Evolutionary conservation across 1,284 basidiomycete species (phyloP).

Genomic region (Cutaneotrichosporon sp.): DNA sequence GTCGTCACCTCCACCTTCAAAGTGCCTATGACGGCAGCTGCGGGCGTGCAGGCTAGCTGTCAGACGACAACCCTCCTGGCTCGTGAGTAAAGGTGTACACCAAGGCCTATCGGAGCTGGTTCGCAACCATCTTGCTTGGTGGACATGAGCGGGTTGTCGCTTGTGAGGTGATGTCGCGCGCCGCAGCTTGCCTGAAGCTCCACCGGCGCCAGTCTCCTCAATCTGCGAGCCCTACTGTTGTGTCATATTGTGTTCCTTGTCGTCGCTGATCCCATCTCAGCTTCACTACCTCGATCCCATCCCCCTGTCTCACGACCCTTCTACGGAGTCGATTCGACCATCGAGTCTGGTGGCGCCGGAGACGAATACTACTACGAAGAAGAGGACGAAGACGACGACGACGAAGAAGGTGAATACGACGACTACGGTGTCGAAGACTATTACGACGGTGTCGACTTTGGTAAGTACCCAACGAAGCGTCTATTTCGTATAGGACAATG

Average conservation of each 20-base stretch:
- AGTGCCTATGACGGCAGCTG: constrained; percentile 20
- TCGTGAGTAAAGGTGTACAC: constrained; percentile 16
- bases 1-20: constrained; percentile 3
- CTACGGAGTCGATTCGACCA: constrained; percentile 20
- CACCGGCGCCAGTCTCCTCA: neutral
- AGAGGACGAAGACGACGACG: constrained; percentile 20
- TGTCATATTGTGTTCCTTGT: neutral
- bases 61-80: constrained; percentile 19
- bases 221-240: neutral
- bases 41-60: constrained; percentile 15
- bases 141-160: no score
- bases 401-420: constrained; percentile 26
- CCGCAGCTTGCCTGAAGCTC: no score
- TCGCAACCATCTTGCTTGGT: no score
- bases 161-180: no score
- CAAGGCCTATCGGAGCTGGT: no score
- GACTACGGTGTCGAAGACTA: constrained; percentile 8
- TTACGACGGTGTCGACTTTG: constrained; percentile 11
- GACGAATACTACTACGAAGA: constrained; percentile 27
- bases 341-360: constrained; percentile 18
- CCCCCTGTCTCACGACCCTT: constrained; percentile 18
- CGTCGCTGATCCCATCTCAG: neutral
- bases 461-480: no score
- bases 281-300: constrained; percentile 7
- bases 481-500: no score